Evolutionary conservation across 306 rosid species (phyloP).

Genomic region (Ormosia emarginata): DNA sequence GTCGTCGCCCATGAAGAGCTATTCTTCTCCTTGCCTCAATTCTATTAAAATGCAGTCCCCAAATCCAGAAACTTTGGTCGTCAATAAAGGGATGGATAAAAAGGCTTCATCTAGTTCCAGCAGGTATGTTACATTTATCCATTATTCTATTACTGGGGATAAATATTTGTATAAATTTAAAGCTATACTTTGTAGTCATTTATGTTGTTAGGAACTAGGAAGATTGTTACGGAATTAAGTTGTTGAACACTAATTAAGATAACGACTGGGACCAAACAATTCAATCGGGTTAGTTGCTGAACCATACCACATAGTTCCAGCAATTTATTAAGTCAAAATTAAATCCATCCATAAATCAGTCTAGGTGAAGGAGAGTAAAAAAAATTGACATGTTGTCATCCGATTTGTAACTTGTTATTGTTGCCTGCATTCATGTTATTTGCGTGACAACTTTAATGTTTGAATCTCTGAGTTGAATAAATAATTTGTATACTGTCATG

Average conservation of each 20-base stretch:
- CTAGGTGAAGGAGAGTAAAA: background rate
- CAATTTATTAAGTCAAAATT: background rate
- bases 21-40: slow-evolving; percentile 14
- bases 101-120: slow-evolving; percentile 7
- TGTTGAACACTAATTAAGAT: background rate
- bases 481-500: background rate
- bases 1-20: slow-evolving; percentile 17
- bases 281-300: no score
- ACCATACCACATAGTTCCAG: no score
- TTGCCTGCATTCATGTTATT: background rate
- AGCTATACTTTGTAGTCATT: background rate
- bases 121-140: slow-evolving; percentile 33
- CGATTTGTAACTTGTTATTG: background rate
- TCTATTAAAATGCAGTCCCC: slow-evolving; percentile 12
- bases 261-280: no score
- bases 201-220: background rate
- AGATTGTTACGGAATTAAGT: background rate
- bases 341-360: background rate
- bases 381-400: background rate
- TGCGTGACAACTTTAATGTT: background rate
- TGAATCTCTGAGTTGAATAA: background rate
- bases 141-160: background rate
- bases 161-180: background rate
- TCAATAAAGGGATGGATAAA: slow-evolving; percentile 11
- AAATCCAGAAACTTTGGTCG: slow-evolving; percentile 11